phyloP scores from a whole-genome alignment of 2,329 filamentous ascomycete genomes.

The Colletotrichum neosansevieriae region DNA sequence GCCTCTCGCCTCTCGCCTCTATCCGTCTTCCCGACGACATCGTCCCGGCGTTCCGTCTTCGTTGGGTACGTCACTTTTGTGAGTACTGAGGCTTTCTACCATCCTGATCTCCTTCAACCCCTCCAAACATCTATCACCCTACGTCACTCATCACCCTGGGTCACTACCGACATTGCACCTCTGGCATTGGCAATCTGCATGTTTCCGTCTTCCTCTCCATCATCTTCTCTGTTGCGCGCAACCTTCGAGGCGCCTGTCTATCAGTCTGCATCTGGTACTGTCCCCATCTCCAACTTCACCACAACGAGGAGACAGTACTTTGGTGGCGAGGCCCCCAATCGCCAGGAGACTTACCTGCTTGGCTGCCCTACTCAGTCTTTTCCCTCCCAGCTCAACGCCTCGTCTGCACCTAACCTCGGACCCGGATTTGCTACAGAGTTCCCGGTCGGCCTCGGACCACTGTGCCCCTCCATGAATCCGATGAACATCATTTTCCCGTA shows the following conservation, averaged over 20 bases:
- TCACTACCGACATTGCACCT: slow-evolving; percentile 9
- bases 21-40: slow-evolving; percentile 1
- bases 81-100: slow-evolving; percentile 24
- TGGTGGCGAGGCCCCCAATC: slow-evolving; percentile 3
- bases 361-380: neutral
- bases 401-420: slow-evolving; percentile 10
- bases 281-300: slow-evolving; percentile 12
- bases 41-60: slow-evolving; percentile 12
- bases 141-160: slow-evolving; percentile 33
- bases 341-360: neutral
- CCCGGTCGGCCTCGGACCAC: slow-evolving; percentile 36
- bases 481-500: slow-evolving; percentile 1
- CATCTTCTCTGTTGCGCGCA: neutral
- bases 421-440: slow-evolving; percentile 18
- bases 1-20: neutral
- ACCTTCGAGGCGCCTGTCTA: neutral
- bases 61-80: slow-evolving; percentile 36
- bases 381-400: slow-evolving; percentile 10
- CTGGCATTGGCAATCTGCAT: slow-evolving; percentile 23
- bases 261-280: neutral
- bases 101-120: slow-evolving; percentile 5
- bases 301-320: slow-evolving; percentile 6
- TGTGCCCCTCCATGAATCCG: slow-evolving; percentile 31
- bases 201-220: slow-evolving; percentile 1
- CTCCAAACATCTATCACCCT: slow-evolving; percentile 21